phyloP scores from a whole-genome alignment of 164 flowering plant genomes.

The Taxillus chinensis region DNA sequence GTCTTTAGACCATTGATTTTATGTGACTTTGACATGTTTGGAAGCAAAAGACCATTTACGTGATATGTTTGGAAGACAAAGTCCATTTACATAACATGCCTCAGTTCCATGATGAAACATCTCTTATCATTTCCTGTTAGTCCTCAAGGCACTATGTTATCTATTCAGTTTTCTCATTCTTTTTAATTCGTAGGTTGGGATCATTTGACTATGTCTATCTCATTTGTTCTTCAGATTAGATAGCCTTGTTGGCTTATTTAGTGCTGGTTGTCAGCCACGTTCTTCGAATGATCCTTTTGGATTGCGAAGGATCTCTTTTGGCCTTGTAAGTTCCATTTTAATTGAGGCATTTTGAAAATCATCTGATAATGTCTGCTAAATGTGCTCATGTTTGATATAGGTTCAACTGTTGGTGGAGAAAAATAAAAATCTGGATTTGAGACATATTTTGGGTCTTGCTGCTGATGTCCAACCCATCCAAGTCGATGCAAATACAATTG shows the following conservation, averaged over 20 bases:
- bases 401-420: conserved; percentile 89
- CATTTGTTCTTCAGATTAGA: conserved; percentile 56
- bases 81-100: too few species aligned
- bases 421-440: conserved; percentile 59
- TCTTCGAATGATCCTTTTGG: conserved; percentile 90
- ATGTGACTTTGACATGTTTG: too few species aligned
- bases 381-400: conserved; percentile 26
- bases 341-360: neutral
- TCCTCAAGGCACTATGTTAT: too few species aligned
- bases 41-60: too few species aligned
- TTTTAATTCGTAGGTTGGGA: neutral
- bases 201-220: neutral
- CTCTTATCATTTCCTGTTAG: too few species aligned
- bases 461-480: conserved; percentile 67
- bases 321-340: conserved; percentile 54
- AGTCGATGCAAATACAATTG: conserved; percentile 32
- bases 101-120: too few species aligned
- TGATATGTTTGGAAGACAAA: too few species aligned
- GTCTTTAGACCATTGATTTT: too few species aligned
- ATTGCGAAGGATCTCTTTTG: conserved; percentile 84
- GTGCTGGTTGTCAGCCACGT: conserved; percentile 89
- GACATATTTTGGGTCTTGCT: conserved; percentile 53
- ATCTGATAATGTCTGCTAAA: neutral
- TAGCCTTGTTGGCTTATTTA: conserved; percentile 88
- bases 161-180: too few species aligned